A percentile compares a stretch with the other conserved stretches of the same genome.
Evolutionary conservation across 176 grass and related monocot genomes (phyloP).

Genomic region (Musa schizocarpa): DNA sequence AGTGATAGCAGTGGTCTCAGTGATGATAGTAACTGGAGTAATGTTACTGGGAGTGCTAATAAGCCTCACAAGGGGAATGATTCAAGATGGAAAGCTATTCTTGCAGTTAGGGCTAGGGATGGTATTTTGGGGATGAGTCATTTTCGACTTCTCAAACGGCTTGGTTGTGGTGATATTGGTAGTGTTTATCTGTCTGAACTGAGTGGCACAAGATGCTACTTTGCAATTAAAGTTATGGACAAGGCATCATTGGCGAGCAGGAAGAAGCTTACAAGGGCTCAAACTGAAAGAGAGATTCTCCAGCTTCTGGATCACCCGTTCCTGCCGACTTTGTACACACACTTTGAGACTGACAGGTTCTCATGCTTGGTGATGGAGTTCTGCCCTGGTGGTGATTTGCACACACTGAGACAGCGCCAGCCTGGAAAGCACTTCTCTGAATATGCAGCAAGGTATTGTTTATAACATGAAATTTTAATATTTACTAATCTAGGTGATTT

Average conservation of each 20-base stretch:
- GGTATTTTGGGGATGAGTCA: conserved; percentile 40
- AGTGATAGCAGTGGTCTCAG: conserved; percentile 40
- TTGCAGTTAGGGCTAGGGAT: conserved; percentile 24
- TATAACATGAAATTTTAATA: background rate
- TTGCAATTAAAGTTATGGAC: no score
- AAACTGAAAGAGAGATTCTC: conserved; percentile 84
- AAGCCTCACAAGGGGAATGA: conserved; percentile 32
- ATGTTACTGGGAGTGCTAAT: conserved; percentile 2
- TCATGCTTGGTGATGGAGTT: no score
- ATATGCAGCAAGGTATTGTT: conserved; percentile 62
- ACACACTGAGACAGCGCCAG: no score
- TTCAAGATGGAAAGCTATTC: conserved; percentile 28
- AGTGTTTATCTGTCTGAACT: no score
- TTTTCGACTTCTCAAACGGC: conserved; percentile 25
- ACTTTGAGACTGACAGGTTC: no score
- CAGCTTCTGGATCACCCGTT: conserved; percentile 88
- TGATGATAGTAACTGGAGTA: conserved; percentile 38
- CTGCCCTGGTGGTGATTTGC: no score
- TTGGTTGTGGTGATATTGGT: no score
- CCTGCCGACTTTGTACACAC: conserved; percentile 37
- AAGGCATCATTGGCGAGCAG: conserved; percentile 39
- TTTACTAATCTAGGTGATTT: background rate
- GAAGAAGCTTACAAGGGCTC: conserved; percentile 85
- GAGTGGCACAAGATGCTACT: no score
- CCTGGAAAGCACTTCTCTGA: conserved; percentile 61